Conservation (phyloP, 2,329 filamentous ascomycete genomes). For the Emmonsia crescens region DNA sequence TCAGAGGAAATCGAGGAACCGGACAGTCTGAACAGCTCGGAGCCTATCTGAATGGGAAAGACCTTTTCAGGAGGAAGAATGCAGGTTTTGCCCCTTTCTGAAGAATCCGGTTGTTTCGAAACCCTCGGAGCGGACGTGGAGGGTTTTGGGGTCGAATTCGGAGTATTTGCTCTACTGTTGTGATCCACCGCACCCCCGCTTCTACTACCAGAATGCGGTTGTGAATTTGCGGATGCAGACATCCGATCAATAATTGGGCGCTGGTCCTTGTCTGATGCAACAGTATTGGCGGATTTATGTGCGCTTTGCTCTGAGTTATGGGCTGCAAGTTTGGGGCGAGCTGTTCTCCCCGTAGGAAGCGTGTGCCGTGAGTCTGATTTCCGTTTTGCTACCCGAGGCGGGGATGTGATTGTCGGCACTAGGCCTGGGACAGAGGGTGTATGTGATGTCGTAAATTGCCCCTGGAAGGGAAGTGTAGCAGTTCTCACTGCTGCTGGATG, state of each 20-base stretch:
- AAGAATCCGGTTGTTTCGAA: not conserved
- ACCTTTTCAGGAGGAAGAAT: constrained; percentile 48
- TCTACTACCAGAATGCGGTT: not conserved
- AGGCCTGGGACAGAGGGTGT: not conserved
- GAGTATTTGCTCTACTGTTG: not conserved
- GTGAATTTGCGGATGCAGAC: not conserved
- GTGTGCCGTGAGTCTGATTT: not conserved
- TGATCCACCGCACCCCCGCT: not conserved
- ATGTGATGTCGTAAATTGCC: not conserved
- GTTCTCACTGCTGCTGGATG: not conserved
- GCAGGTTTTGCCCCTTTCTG: not conserved
- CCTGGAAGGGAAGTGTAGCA: not conserved
- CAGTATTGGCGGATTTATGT: not conserved
- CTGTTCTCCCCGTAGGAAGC: not conserved
- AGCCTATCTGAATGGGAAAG: constrained; percentile 61
- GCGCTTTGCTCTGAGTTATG: not conserved
- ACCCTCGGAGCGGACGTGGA: not conserved
- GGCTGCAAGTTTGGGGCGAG: not conserved
- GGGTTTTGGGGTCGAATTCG: not conserved
- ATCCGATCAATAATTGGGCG: not conserved
- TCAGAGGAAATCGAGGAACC: constrained; percentile 61
- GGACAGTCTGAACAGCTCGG: constrained; percentile 56
- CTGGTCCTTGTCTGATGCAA: not conserved
- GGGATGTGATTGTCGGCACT: not conserved
- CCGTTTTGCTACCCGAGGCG: not conserved